Base-by-base conservation (phyloP, 2,329 filamentous ascomycete genomes). In the Didymella segeticola region DNA sequence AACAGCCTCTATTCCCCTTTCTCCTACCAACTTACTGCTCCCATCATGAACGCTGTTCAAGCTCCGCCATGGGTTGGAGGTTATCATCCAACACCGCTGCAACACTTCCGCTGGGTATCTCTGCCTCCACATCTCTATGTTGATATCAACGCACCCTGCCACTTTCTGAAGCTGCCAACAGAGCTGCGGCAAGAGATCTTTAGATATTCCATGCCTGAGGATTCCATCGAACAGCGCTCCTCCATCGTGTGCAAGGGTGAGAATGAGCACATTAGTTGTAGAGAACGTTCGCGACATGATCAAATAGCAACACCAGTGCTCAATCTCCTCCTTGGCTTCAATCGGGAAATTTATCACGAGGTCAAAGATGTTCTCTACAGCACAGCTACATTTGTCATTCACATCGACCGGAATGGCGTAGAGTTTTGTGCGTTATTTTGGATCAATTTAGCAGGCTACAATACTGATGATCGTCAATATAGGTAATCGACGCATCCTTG, bases 141-240 rank as follows among this genome's bases (percentile, higher is more conserved):
- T 10, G 19, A 34, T 27, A 63, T 66, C 10, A 59, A 68, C 26
- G 65, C 54, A 3, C 70, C 70, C 15, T 73, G 69, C 52, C 66
- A 71, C 41, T 62, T 73, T 33, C 46, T 72, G 43, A 63, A 60
- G 23, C 59, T 74, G 14, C 72, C 72, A 2, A 58, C 71, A 6
- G 70, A 73, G 46, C 55, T 74, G 0, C 62, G 71, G 5, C 58
- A 64, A 7, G 63, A 72, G 26, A 61, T 74, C 15, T 73, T 66
- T 47, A 58, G 61, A 14, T 71, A 74, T 43, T 49, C 73, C 8
- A 45, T 74, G 9, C 70, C 70, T 3, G 45, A 59, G 5, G 53
- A 55, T 7, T 41, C 66, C 0, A 69, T 72, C 20, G 66, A 66
- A n/a, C n/a, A n/a, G n/a, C n/a, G n/a, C 17, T 70, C 67, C 2